Conservation (phyloP, 805 yeast species). For the Saccharomycopsis guyanensis region DNA sequence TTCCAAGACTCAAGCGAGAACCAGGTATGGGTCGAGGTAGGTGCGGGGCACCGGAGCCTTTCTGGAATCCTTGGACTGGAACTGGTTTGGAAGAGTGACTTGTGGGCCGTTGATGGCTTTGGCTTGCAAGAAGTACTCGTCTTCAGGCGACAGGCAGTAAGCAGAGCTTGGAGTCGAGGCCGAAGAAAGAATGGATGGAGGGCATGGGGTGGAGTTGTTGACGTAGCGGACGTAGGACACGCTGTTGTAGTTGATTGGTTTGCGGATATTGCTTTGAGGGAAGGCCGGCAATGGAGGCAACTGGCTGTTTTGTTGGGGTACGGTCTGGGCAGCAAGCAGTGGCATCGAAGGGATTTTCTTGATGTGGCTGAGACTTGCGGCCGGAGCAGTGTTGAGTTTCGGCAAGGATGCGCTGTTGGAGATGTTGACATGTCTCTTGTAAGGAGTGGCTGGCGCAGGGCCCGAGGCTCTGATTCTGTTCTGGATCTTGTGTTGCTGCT, state of each 20-base stretch:
- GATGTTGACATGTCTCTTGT: neutral
- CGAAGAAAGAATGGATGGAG: neutral
- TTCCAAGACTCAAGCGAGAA: too few relatives aligned
- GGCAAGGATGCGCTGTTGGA: slow-evolving; percentile 1
- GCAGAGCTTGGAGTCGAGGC: neutral
- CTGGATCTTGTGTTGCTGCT: slow-evolving; percentile 4
- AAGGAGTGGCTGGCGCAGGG: neutral
- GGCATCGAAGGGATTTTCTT: slow-evolving; percentile 17
- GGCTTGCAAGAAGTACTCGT: neutral
- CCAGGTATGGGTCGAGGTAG: too few relatives aligned
- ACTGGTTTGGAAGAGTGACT: neutral
- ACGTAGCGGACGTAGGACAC: slow-evolving; percentile 12
- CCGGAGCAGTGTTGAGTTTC: neutral
- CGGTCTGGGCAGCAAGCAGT: slow-evolving; percentile 6
- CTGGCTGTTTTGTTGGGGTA: neutral
- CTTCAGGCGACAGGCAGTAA: neutral
- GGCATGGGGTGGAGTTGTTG: slow-evolving; percentile 2
- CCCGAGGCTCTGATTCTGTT: neutral
- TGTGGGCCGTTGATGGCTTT: neutral
- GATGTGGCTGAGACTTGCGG: slow-evolving; percentile 1
- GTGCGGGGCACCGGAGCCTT: too few relatives aligned
- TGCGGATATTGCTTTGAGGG: neutral
- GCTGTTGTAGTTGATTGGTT: slow-evolving; percentile 11
- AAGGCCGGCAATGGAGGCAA: slow-evolving; percentile 6
- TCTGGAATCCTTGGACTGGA: neutral